These are phyloP conservation scores for Quercus ilex DNA, from an alignment of 306 rosid species.

Conservation along the genomic window DNA sequence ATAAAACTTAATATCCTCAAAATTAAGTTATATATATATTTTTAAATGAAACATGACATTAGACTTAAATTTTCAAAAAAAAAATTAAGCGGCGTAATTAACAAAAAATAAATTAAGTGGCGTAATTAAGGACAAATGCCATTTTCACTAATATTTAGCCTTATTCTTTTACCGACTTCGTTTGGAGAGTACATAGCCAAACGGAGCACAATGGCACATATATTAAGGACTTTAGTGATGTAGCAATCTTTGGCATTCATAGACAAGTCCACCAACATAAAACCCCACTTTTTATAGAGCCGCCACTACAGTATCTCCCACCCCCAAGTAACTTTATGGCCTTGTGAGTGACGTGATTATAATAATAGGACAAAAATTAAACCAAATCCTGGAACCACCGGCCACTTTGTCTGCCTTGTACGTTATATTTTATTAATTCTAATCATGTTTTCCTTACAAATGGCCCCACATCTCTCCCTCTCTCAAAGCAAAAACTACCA, in stretches of 20 bases:
- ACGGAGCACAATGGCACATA: not conserved
- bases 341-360: no score
- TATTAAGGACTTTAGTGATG: not conserved
- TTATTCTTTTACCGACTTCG: no score
- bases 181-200: no score
- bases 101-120: no score
- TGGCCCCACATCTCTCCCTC: not conserved
- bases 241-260: slow-evolving; percentile 1
- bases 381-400: slow-evolving; percentile 20
- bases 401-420: slow-evolving; percentile 19
- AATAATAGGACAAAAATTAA: slow-evolving; percentile 5
- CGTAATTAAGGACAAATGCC: no score
- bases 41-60: no score
- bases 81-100: no score
- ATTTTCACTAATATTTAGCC: no score
- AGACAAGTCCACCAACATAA: not conserved
- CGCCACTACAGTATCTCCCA: slow-evolving; percentile 15
- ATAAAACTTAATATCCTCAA: no score
- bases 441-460: not conserved
- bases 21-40: no score
- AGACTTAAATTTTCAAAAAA: no score
- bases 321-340: not conserved
- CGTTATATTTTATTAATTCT: not conserved
- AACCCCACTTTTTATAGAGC: slow-evolving; percentile 9
- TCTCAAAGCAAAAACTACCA: not conserved